Conservation (phyloP, 305 asterid genomes). For the Fraxinus dipetala region DNA sequence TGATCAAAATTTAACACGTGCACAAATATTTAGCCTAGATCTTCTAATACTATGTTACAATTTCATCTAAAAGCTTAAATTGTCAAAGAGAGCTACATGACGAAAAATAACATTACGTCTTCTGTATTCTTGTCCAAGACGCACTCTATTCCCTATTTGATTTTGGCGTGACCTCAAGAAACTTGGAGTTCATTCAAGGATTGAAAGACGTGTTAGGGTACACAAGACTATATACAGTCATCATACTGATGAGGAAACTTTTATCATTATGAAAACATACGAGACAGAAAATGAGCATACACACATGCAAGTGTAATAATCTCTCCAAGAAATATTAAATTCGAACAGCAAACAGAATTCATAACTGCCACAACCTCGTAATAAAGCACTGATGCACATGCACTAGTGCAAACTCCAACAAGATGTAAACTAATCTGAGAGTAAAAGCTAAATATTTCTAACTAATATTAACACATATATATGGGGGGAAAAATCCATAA, state of each 20-base stretch:
- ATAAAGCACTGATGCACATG: not conserved
- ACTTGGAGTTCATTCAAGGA: not conserved
- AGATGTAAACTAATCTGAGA: not conserved
- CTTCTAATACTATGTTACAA: not conserved
- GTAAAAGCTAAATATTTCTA: not conserved
- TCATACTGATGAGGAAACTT: not conserved
- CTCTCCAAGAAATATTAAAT: not conserved
- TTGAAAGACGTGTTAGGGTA: not conserved
- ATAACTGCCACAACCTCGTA: not conserved
- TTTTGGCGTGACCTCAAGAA: not conserved
- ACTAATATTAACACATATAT: not conserved
- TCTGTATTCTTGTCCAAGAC: not conserved
- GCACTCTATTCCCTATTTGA: not conserved
- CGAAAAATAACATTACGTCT: not conserved
- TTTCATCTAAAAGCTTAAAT: not conserved
- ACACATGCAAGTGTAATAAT: not conserved
- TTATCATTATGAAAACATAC: not conserved
- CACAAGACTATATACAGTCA: not conserved
- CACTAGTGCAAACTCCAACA: not conserved
- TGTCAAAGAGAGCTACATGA: not conserved
- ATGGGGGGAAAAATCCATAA: not conserved
- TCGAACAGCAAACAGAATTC: not conserved
- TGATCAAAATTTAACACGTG: not conserved
- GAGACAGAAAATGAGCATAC: not conserved
- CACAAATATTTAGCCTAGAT: not conserved